Evolutionary conservation across 768 basidiomycete genomes (phyloP), one percentile per base, ranked within the genome.

Genomic region (Auricularia sp.): DNA sequence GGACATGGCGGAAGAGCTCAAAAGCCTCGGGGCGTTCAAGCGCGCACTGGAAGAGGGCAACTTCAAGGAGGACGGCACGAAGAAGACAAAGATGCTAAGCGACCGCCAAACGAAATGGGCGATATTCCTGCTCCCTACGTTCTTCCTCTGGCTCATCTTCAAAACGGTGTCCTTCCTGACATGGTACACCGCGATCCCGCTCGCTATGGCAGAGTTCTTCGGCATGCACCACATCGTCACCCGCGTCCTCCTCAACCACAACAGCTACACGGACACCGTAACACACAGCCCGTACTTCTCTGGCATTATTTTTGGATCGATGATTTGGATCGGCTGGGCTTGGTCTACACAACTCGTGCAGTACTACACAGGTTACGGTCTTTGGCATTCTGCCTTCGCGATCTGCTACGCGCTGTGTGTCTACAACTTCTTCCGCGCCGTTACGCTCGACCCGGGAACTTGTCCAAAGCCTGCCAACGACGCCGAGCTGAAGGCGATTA

Each of bases 1-100:
- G 66, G 97, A 98, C 69, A 95, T 99, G 92, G 95, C 97, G 0
- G 81, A 86, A 12, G 93, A 97, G 74, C 79, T 98, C 58, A 97
- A 97, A 76, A 91, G 90, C 67, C 71, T 94, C 33, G 91, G 87
- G 5, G 90, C 96, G 1, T 98, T 90, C 87, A 89, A 87, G 72
- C 84, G 88, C 14, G 96, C 91, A 0, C 74, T 98, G 68, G 87
- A 91, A 70, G 94, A 97, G 70, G 90, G 91, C 16, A 92, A 91
- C 0, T 81, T 88, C 79, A 83, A 84, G 62, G 88, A 90, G 70
- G 84, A 88, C 62, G 92, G 91, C 1, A 74, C 84, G 43, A 83
- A 83, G 69, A 84, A 82, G 69, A 77, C 80, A 47, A 84, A 83
- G 65, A 86, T 87, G 3, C 74, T 98, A 47, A 88, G 82, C 71